These are phyloP conservation scores for Neltuma alba DNA, from an alignment of 306 rosid species.

Conservation along the genomic window DNA sequence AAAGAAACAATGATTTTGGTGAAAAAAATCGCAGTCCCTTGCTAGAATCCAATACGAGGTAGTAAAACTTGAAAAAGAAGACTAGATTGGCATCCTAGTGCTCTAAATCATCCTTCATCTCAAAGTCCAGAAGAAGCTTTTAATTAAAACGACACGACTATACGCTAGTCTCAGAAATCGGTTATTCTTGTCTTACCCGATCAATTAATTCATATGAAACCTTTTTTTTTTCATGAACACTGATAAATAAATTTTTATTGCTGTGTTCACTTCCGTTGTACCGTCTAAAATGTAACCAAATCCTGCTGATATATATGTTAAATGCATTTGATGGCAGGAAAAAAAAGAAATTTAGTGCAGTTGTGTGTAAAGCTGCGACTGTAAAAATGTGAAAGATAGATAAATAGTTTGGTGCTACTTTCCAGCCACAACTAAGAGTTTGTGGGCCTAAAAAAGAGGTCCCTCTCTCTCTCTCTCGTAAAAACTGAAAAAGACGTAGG, in stretches of 20 bases:
- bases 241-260: background rate
- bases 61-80: background rate
- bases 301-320: background rate
- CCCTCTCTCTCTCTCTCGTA: constrained; percentile 2
- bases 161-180: background rate
- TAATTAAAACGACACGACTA: background rate
- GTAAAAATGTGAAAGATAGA: background rate
- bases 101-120: background rate
- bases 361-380: background rate
- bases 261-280: background rate
- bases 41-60: background rate
- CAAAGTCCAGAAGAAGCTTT: background rate
- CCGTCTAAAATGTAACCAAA: background rate
- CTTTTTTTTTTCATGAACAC: background rate
- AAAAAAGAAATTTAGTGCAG: background rate
- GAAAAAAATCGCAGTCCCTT: background rate
- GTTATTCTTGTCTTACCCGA: background rate
- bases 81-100: background rate
- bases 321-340: background rate
- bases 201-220: background rate
- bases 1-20: background rate
- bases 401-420: background rate
- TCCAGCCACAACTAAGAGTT: background rate
- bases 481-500: constrained; percentile 35
- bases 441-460: constrained; percentile 29